Base-by-base conservation (phyloP, 176 grass and related monocot species). In the Triticum dicoccoides region DNA sequence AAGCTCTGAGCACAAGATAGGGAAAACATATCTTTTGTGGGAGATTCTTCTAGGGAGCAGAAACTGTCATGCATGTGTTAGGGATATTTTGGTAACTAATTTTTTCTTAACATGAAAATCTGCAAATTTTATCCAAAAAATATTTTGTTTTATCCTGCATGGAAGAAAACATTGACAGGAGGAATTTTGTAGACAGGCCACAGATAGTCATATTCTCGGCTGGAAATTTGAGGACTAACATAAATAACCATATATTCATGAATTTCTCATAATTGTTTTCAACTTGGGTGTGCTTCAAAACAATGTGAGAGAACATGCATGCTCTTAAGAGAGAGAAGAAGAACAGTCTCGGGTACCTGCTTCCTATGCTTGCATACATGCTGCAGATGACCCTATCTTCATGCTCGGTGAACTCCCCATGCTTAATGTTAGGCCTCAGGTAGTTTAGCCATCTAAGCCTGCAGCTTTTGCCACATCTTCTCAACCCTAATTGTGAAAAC, bases 381-480 rank as follows among this genome's bases (percentile, higher is more conserved):
- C 63, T 86, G 84, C 93, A 98, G 41, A 98, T 98, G 73, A 92
- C 66, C 62, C 89, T 94, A 59, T 98, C 96, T 81, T 98, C 96
- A 2, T 92, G 86, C 70, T 94, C 91, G 11, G 96, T 90, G 88
- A 98, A 98, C 76, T 95, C 93, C 4, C 96, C 96, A 80, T 98
- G 96, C 69, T 94, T 98, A 62, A 98, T 92, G 25, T 98, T 94
- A 39, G 96, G 96, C 76, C 96, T 98, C 70, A 98, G 35, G 71
- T 98, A 98, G 86, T 98, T 98, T 42, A 98, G 61, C 96, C 96
- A 98, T 95, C 96, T 89, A 69, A 98, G 79, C 62, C 96, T 98
- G 37, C 96, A 98, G 58, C 96, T 98, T 88, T 98, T 98, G 5
- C 96, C 96, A 85, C 96, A 98, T 86, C 96, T 94, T 69, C 88